A percentile compares a stretch with the other conserved stretches of the same genome.
Conservation (phyloP, 306 rosid genomes). For the Begonia fuchsioides region DNA sequence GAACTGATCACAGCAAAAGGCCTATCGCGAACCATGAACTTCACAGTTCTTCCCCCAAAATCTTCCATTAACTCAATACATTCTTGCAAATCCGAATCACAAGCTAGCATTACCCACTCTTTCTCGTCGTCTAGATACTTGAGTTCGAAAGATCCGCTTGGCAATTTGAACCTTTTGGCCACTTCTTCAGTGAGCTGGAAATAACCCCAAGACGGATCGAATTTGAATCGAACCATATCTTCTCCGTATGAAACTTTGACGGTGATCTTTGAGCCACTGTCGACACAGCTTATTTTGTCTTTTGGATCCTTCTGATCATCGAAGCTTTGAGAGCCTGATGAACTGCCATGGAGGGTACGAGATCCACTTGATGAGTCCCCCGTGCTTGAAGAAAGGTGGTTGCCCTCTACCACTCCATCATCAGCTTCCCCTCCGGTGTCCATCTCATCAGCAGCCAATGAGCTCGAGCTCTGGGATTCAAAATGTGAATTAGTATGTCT, state of each 20-base stretch:
- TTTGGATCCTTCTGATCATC: slow-evolving; percentile 32
- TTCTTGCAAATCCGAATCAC: slow-evolving; percentile 56
- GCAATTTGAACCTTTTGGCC: slow-evolving; percentile 52
- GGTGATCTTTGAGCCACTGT: slow-evolving; percentile 27
- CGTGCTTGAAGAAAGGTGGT: slow-evolving; percentile 44
- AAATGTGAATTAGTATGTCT: slow-evolving; percentile 18
- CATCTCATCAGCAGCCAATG: slow-evolving; percentile 24
- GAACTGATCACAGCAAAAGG: slow-evolving; percentile 36
- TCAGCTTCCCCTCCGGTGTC: slow-evolving; percentile 24
- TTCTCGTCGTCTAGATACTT: slow-evolving; percentile 74
- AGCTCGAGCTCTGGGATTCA: slow-evolving; percentile 23
- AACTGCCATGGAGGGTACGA: slow-evolving; percentile 32
- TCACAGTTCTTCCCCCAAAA: slow-evolving; percentile 27
- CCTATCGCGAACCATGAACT: slow-evolving; percentile 62
- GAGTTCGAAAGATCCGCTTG: slow-evolving; percentile 56
- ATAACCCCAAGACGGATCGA: slow-evolving; percentile 42
- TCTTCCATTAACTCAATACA: slow-evolving; percentile 64
- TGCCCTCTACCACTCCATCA: slow-evolving; percentile 26
- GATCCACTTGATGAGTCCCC: slow-evolving; percentile 44
- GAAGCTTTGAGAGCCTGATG: slow-evolving; percentile 50
- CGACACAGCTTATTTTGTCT: slow-evolving; percentile 21
- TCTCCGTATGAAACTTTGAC: slow-evolving; percentile 67
- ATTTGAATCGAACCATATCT: slow-evolving; percentile 66
- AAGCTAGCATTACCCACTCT: slow-evolving; percentile 79
- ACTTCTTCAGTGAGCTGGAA: slow-evolving; percentile 59